phyloP scores from a whole-genome alignment of 208 protist species.

The Leishmania major region DNA sequence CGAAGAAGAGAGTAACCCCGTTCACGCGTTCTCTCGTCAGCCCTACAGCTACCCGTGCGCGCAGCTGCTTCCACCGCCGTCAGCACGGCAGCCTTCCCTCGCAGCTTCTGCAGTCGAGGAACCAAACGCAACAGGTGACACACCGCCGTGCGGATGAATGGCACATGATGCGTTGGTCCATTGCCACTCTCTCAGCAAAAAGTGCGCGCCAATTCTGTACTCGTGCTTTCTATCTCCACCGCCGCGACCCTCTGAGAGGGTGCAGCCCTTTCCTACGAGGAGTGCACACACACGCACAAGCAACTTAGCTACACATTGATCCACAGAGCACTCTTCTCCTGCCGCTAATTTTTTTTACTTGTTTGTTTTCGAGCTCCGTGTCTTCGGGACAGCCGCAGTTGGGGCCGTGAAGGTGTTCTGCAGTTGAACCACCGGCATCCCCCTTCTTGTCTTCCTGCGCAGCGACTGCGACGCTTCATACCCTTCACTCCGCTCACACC shows the following conservation, averaged over 20 bases:
- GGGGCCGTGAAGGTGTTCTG: background rate
- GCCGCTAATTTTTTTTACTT: background rate
- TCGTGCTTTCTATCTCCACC: background rate
- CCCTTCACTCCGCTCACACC: background rate
- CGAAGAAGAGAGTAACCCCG: background rate
- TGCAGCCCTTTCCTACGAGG: background rate
- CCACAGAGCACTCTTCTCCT: background rate
- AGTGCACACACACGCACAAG: background rate
- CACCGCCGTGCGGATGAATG: background rate
- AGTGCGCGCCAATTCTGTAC: background rate
- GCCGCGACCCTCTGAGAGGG: background rate
- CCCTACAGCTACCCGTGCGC: background rate
- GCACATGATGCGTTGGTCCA: background rate
- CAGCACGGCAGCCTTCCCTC: background rate
- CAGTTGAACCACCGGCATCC: background rate
- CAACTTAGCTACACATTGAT: background rate
- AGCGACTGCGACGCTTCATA: background rate
- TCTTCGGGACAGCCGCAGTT: background rate
- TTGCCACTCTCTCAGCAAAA: background rate
- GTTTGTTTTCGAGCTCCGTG: background rate
- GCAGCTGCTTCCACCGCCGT: background rate
- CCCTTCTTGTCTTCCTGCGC: background rate
- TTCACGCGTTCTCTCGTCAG: background rate
- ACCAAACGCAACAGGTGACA: background rate
- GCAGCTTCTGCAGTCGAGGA: background rate